Evolutionary conservation across 352 stramenopile genomes (phyloP), one percentile per base, ranked within the genome.

Genomic region (Nothophytophthora sp.): DNA sequence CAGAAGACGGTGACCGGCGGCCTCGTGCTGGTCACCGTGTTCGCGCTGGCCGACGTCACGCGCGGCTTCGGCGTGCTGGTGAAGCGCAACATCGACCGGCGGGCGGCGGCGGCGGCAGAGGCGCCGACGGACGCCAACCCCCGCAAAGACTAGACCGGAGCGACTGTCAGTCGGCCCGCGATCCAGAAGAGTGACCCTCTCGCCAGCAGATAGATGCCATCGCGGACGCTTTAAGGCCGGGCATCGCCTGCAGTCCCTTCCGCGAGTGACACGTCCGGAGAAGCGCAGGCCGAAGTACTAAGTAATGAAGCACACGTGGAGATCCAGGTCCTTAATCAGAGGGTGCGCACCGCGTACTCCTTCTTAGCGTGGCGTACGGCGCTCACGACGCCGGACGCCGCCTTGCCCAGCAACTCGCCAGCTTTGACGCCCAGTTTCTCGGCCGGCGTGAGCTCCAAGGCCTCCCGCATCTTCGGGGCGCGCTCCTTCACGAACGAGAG

Each of bases 1-100:
- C 79, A 95, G 63, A 95, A 95, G 77, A 78, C 80, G 22, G 77
- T 90, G 43, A 77, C 82, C 49, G 76, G 82, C 60, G 82, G 85
- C 2, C 81, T 95, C 38, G 55, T 91, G 30, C 46, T 86, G 23
- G 58, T 85, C 39, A 93, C 85, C 24, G 64, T 74, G 38, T 76
- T 84, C 28, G 70, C 75, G 4, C 52, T 90, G 48, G 82, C 70
- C 18, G 85, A 95, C 65, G 81, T 95, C 39, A 84, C 70, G 48
- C 79, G 81, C 54, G 85, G 83, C 59, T 92, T 95, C 49, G 45
- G 67, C 59, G 73, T 92, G 22, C 68, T 95, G 43, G 79, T 86
- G 29, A 85, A 86, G 76, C 81, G 81, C 68, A 92, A 90, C 63
- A 71, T 86, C 25, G 76, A 88, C 48, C 81, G 84, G 22, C 66